These are phyloP conservation scores for Leishmania tropica DNA, from an alignment of 208 protist species.

Conservation along the genomic window DNA sequence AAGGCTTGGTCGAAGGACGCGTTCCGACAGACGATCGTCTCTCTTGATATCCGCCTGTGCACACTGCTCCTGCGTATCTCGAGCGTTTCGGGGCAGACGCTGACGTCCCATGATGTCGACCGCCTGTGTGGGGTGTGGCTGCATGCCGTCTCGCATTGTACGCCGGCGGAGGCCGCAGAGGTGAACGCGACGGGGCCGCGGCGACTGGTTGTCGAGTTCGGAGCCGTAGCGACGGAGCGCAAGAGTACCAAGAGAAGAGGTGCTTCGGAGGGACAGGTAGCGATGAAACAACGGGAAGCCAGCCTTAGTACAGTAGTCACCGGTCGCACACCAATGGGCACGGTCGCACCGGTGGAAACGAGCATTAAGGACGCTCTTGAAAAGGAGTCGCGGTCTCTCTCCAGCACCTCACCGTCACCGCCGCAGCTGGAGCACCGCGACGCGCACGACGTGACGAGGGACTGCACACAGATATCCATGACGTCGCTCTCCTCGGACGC, in stretches of 20 bases:
- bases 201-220: not conserved
- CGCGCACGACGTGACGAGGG: not conserved
- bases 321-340: slow-evolving; percentile 7
- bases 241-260: slow-evolving; percentile 4
- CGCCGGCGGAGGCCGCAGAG: not conserved
- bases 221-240: not conserved
- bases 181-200: slow-evolving; percentile 35
- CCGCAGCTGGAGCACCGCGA: not conserved
- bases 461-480: slow-evolving; percentile 9
- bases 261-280: not conserved
- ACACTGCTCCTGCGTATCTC: slow-evolving; percentile 53
- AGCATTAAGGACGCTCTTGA: slow-evolving; percentile 16
- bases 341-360: not conserved
- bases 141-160: slow-evolving; percentile 35
- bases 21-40: slow-evolving; percentile 53
- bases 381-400: not conserved
- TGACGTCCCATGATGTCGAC: slow-evolving; percentile 69
- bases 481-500: slow-evolving; percentile 16
- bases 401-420: not conserved
- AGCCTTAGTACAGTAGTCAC: not conserved
- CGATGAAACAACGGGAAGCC: not conserved
- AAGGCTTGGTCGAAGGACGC: slow-evolving; percentile 56
- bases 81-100: slow-evolving; percentile 38
- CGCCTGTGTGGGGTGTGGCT: slow-evolving; percentile 70
- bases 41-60: slow-evolving; percentile 65